A percentile compares a stretch with the other conserved stretches of the same genome.
phyloP scores from a whole-genome alignment of 805 yeast genomes.

The Grigorovia transvaalensis region DNA sequence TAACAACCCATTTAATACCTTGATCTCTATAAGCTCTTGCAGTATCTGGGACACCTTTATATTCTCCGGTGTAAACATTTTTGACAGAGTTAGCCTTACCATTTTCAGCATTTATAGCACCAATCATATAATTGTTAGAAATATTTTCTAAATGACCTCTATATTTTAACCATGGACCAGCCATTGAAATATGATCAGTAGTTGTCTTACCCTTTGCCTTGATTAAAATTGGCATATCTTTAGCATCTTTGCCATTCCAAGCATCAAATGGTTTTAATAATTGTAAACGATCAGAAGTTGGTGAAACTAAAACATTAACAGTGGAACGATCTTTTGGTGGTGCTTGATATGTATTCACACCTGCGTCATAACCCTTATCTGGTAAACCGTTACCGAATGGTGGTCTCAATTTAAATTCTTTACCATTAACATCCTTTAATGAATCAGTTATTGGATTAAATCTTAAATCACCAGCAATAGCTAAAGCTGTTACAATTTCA shows the following conservation, averaged over 20 bases:
- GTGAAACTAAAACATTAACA: conserved; percentile 68
- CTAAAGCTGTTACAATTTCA: conserved; percentile 90
- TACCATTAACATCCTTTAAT: conserved; percentile 79
- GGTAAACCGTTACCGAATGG: conserved; percentile 92
- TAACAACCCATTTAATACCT: conserved; percentile 91
- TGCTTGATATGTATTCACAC: conserved; percentile 93
- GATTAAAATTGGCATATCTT: conserved; percentile 82
- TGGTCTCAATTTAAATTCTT: conserved; percentile 77
- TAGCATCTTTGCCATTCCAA: conserved; percentile 95
- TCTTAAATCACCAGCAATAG: conserved; percentile 90
- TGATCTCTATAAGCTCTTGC: conserved; percentile 90
- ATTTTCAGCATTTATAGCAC: conserved; percentile 96
- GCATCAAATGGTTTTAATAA: conserved; percentile 84
- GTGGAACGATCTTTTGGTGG: conserved; percentile 80
- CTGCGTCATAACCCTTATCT: conserved; percentile 77
- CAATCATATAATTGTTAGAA: conserved; percentile 98
- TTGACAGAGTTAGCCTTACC: conserved; percentile 85
- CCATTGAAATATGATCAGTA: conserved; percentile 98
- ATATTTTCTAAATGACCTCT: conserved; percentile 99
- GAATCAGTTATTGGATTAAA: conserved; percentile 93
- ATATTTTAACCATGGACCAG: conserved; percentile 99
- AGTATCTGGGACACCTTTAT: conserved; percentile 93
- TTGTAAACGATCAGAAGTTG: conserved; percentile 94
- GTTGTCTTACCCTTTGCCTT: conserved; percentile 97
- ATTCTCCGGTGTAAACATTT: conserved; percentile 86